Base-by-base conservation (phyloP, 2,329 filamentous ascomycete species). In the Aspergillus pseudonomiae region DNA sequence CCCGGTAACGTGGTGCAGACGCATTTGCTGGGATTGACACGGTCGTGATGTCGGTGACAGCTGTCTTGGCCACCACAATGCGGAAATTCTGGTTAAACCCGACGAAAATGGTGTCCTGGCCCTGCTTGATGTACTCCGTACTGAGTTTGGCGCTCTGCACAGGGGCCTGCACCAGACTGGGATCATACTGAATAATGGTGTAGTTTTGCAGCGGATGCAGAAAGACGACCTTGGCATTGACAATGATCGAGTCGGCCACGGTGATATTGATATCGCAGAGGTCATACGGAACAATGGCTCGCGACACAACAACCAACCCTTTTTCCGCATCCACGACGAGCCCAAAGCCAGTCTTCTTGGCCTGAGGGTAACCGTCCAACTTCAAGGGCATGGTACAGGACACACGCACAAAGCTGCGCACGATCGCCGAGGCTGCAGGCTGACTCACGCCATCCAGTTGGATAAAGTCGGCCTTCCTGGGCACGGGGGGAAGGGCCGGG, bases 121-220 rank as follows among this genome's bases (percentile, higher is more conserved):
- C 95, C 81, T 98, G 95, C 58, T 93, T 94, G 75, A 98, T 93
- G 71, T 89, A 88, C 61, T 92, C 88, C 6, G 84, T 88, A 73
- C 93, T 93, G 57, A 99, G 85, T 71, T 88, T 91, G 5, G 96
- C 95, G 67, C 91, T 94, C 81, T 94, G 88, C 14, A 99, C 94
- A 0, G 95, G 94, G 2, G 94, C 95, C 73, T 96, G 88, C n/a
- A 98, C 96, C 21, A 99, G 86, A 45, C 87, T 88, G 1, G 95
- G 92, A 75, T 99, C 94, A 76, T 99, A 99, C 80, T 96, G 91
- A 71, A 99, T 88, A 72, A 99, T 91, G 68, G 91, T 92, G 78
- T 98, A 99, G 78, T 99, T 99, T 76, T 98, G 95, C 60, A 99
- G 83, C 16, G 95, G 95, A 75, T 99, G 95, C 77, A 99, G 84